Conservation (phyloP, 2,329 filamentous ascomycete genomes). For the Fusarium oxysporum region DNA sequence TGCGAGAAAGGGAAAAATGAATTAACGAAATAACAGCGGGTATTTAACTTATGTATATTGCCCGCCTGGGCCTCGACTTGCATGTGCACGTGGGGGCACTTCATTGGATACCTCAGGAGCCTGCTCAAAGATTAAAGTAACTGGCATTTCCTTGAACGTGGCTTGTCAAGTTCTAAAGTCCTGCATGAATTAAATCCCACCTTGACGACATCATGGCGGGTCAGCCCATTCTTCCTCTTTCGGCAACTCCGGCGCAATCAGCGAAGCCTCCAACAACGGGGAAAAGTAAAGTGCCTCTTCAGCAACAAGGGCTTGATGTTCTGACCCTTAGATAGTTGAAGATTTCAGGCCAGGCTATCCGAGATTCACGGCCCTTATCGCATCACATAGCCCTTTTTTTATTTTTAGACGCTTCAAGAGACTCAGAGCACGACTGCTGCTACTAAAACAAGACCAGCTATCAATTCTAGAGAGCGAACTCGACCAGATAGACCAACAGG, state of each 20-base stretch:
- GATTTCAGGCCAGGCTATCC: conserved; percentile 3
- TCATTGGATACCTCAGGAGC: background rate
- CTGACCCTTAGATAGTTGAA: background rate
- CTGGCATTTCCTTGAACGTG: background rate
- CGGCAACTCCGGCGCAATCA: background rate
- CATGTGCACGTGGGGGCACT: background rate
- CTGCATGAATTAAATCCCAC: background rate
- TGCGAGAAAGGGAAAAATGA: background rate
- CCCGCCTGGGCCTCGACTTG: background rate
- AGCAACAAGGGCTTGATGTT: fast-evolving
- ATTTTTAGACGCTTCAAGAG: background rate
- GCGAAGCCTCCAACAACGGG: background rate
- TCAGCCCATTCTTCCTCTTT: background rate
- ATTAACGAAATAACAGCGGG: background rate
- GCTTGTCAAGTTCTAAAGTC: background rate
- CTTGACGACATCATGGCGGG: background rate
- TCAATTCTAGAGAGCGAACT: background rate
- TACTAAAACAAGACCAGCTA: background rate
- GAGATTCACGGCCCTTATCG: conserved; percentile 1
- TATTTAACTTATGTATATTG: background rate
- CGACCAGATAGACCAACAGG: background rate
- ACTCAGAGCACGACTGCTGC: background rate
- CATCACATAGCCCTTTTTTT: background rate
- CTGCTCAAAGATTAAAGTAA: background rate
- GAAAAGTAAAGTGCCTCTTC: background rate